Evolutionary conservation across 2,329 filamentous ascomycete genomes (phyloP), one percentile per base, ranked within the genome.

Genomic region (Alternaria sp.): DNA sequence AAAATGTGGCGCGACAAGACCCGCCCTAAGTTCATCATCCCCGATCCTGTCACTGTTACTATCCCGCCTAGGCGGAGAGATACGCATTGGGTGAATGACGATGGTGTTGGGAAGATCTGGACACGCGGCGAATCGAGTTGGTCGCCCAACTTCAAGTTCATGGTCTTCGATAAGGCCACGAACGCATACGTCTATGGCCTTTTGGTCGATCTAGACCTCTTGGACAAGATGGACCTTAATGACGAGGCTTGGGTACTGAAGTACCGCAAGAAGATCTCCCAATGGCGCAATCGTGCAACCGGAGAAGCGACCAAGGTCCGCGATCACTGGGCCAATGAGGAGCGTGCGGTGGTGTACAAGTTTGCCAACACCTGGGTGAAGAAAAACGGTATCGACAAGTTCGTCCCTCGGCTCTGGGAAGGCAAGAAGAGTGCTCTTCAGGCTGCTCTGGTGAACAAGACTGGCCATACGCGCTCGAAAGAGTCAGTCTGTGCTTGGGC

Each of bases 101-200:
- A 53, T 10, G 39, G 31, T 7, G 13, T 13, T 1, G 40, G 51
- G 10, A 10, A 45, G 3, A 36, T 17, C 14, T 53, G 52, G 52
- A 54, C 14, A 3, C 44, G 52, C 26, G 42, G 28, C 0, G 28
- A 21, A 2, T 2, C 4, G 2, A 24, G 3, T 9, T 54, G 31
- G 33, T 2, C 34, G 2, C 36, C 42, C 3, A 49, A 13, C 5
- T 36, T 54, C 26, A 28, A 40, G 13, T 54, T 54, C 14, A 49
- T 49, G 24, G 52, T 54, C 17, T 49, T 54, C 17, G 52, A 49
- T 9, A 31, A 40, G 44, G 26, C 37, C 13, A 54, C 42, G 1
- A 5, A 54, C 3, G 52, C 52, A 3, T 54, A 54, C 17, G 49
- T 41, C 11, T 10, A 41, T 10, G 13, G 49, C 10, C 28, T 41